phyloP scores from a whole-genome alignment of 352 stramenopile genomes.

The Globisporangium megalacanthum region DNA sequence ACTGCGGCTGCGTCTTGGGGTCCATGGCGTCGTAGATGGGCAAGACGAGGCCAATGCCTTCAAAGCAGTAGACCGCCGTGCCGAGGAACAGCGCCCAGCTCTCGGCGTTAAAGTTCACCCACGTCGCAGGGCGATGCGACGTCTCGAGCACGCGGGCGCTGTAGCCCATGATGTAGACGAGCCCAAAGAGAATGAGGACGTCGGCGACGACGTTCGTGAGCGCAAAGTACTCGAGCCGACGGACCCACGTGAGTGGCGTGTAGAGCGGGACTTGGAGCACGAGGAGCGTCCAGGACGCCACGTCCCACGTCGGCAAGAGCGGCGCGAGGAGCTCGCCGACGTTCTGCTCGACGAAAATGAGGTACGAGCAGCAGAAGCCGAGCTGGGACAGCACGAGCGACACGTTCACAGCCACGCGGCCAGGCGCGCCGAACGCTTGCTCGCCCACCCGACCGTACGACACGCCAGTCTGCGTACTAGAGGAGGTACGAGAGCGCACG shows the following conservation, averaged over 20 bases:
- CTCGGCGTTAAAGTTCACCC: conserved; percentile 61
- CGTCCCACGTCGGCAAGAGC: conserved; percentile 34
- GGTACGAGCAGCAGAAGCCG: conserved; percentile 71
- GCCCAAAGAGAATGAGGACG: conserved; percentile 48
- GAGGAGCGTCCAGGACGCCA: conserved; percentile 50
- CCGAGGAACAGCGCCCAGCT: conserved; percentile 60
- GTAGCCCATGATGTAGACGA: conserved; percentile 56
- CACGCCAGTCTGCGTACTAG: conserved; percentile 15
- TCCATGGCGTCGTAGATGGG: conserved; percentile 68
- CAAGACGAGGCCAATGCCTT: conserved; percentile 67
- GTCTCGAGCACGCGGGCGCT: conserved; percentile 36
- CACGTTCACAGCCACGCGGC: conserved; percentile 51
- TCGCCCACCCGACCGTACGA: conserved; percentile 58
- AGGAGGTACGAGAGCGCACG: conserved; percentile 14
- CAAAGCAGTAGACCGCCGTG: conserved; percentile 64
- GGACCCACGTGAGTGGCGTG: conserved; percentile 62
- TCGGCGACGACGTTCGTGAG: conserved; percentile 64
- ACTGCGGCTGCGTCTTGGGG: conserved; percentile 50
- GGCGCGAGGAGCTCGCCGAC: conserved; percentile 54
- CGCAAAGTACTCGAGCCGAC: conserved; percentile 71
- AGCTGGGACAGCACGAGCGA: conserved; percentile 66
- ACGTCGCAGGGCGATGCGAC: conserved; percentile 25
- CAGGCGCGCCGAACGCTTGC: conserved; percentile 42
- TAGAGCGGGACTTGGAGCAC: conserved; percentile 62
- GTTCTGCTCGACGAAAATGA: conserved; percentile 74